These are phyloP conservation scores for Murraya paniculata DNA, from an alignment of 345 rosid genomes.

Conservation along the genomic window DNA sequence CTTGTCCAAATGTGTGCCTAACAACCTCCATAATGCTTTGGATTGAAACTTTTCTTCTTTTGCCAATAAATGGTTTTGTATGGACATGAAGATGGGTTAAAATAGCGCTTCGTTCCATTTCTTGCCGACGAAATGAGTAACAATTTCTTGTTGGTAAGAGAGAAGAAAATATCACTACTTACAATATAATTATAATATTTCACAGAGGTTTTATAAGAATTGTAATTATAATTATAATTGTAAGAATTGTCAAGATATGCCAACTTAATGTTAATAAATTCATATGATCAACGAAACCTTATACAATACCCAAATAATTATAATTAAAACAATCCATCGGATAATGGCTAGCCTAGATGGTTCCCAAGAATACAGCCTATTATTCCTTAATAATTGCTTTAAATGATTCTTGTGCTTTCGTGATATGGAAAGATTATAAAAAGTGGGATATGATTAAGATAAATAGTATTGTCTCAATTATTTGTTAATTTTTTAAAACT, in stretches of 20 bases:
- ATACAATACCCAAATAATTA: too few relatives aligned
- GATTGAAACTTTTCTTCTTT: background rate
- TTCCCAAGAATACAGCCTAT: too few relatives aligned
- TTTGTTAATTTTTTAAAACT: background rate
- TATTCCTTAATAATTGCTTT: too few relatives aligned
- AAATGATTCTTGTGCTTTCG: too few relatives aligned
- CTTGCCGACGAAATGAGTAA: background rate
- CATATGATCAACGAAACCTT: too few relatives aligned
- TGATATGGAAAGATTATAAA: too few relatives aligned
- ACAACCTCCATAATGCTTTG: background rate
- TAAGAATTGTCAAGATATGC: too few relatives aligned
- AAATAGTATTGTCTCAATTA: background rate
- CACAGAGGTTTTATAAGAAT: too few relatives aligned
- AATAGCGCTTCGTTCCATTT: background rate
- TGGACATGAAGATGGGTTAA: background rate
- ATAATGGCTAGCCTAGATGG: too few relatives aligned
- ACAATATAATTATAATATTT: background rate
- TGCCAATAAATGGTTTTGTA: background rate
- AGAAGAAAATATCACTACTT: background rate
- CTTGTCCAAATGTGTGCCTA: slow-evolving; percentile 1
- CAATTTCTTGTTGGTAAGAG: background rate
- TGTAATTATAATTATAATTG: too few relatives aligned
- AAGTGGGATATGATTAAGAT: background rate
- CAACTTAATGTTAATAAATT: too few relatives aligned
- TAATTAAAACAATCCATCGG: too few relatives aligned